These are phyloP conservation scores for Seminavis robusta DNA, from an alignment of 108 stramenopile genomes.

Conservation along the genomic window DNA sequence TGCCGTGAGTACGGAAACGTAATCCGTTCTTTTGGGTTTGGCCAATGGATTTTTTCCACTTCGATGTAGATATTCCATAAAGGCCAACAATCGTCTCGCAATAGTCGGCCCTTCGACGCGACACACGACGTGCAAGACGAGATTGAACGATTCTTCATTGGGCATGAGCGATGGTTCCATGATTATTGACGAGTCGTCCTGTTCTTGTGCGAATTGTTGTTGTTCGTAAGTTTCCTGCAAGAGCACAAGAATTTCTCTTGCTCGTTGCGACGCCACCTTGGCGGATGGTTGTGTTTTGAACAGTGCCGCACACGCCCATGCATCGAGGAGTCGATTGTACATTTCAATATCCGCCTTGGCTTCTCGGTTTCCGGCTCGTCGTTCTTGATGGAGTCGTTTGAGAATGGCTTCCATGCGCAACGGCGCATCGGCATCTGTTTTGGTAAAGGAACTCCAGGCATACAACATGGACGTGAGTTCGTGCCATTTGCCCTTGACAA, in stretches of 20 bases:
- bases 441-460: conserved; percentile 31
- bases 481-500: conserved; percentile 50
- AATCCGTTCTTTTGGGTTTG: conserved; percentile 15
- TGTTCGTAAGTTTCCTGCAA: conserved; percentile 32
- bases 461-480: conserved; percentile 45
- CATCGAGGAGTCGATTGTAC: conserved; percentile 36
- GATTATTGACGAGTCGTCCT: conserved; percentile 1
- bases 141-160: conserved; percentile 17
- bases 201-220: background rate
- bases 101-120: conserved; percentile 20
- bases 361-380: conserved; percentile 10
- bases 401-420: conserved; percentile 31
- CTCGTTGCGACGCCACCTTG: conserved; percentile 25
- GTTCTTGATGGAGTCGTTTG: conserved; percentile 36
- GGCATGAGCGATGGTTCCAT: conserved; percentile 8
- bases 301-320: conserved; percentile 38
- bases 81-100: conserved; percentile 24
- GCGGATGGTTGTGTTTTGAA: conserved; percentile 14
- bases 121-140: conserved; percentile 28
- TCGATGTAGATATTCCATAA: conserved; percentile 34
- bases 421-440: conserved; percentile 30
- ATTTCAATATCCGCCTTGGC: conserved; percentile 11
- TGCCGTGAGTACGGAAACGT: conserved; percentile 24
- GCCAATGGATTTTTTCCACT: conserved; percentile 23
- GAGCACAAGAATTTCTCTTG: conserved; percentile 29